Base-by-base conservation (phyloP, 306 rosid species). In the Calophaca sinica region DNA sequence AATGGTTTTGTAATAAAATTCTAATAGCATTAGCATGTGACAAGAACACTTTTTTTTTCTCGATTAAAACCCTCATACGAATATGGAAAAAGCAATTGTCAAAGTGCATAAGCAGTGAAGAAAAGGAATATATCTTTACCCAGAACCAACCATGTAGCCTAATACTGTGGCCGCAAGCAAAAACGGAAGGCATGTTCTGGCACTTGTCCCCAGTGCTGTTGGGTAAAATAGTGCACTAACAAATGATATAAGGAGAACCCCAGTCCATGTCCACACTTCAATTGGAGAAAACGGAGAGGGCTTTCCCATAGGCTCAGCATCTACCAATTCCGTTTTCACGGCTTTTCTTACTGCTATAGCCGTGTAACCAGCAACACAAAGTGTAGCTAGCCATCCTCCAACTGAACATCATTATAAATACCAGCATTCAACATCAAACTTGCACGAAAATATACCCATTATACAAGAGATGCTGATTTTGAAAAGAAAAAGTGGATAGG, bases 361-460 rank as follows among this genome's bases (percentile, higher is more conserved):
- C 2, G 86, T 85, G 84, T 68, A 94, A 75, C 97, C 98, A 36
- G 98, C 97, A 67, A 90, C 97, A 53, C 85, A 89, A 33, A 94
- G 88, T 38, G 98, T 72, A 70, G 97, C 96, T 31, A 94, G 79
- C 98, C 98, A 94, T 69, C 98, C 98, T 72, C 89, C 98, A 82
- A 75, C 98, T 91, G 89, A 83, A 81, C 48, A 46, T 45, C 39
- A 75, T 6, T 55, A 78, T 9, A 41, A 55, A 42, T 35, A 80
- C 60, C 75, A 81, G 68, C 52, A 31, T 26, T 42, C 51, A 64
- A 42, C 8, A 63, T 15, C 9, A 63, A 63, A 9, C 39, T 3
- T 59, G 64, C 64, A 59, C 20, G 9, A 35, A 33, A 35, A 33
- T 13, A 60, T 13, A 28, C 26, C 7, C 29, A 60, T 33, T 60